These are phyloP conservation scores for Narthecium ossifragum DNA, from an alignment of 106 monocot species.

Conservation along the genomic window DNA sequence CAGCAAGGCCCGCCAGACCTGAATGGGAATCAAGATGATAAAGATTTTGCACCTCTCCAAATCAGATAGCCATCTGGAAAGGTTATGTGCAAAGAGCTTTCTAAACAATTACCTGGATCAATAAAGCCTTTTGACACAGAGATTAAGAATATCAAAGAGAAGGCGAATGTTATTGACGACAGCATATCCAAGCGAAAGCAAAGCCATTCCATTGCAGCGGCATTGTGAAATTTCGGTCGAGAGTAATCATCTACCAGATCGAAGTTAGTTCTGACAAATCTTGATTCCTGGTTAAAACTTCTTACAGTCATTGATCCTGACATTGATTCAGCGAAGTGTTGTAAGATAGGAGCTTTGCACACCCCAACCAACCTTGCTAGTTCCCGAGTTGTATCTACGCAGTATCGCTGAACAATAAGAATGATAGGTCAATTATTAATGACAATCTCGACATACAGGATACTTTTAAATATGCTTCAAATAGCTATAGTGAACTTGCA, in stretches of 20 bases:
- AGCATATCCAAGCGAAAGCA: slow-evolving; percentile 61
- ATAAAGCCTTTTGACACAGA: slow-evolving; percentile 45
- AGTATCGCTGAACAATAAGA: slow-evolving; percentile 47
- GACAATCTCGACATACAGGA: no score
- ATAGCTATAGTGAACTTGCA: no score
- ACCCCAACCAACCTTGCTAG: slow-evolving; percentile 59
- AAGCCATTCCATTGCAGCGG: slow-evolving; percentile 63
- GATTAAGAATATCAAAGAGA: slow-evolving; percentile 59
- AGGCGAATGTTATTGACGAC: slow-evolving; percentile 56
- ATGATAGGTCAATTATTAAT: background rate
- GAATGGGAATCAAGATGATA: background rate
- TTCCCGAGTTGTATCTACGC: slow-evolving; percentile 64
- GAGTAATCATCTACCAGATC: slow-evolving; percentile 45
- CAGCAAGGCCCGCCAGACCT: slow-evolving; percentile 76
- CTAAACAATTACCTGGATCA: slow-evolving; percentile 37
- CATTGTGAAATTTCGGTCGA: slow-evolving; percentile 56
- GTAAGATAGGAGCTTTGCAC: slow-evolving; percentile 77
- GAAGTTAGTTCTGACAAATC: slow-evolving; percentile 40
- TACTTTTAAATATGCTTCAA: no score
- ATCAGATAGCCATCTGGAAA: no score
- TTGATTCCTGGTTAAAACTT: slow-evolving; percentile 54
- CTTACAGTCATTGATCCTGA: slow-evolving; percentile 67
- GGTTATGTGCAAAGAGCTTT: background rate
- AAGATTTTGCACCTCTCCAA: no score
- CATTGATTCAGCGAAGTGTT: slow-evolving; percentile 74